A percentile compares a stretch with the other conserved stretches of the same genome.
Evolutionary conservation across 495 filamentous ascomycete species (phyloP).

Genomic region (Coniosporium apollinis): DNA sequence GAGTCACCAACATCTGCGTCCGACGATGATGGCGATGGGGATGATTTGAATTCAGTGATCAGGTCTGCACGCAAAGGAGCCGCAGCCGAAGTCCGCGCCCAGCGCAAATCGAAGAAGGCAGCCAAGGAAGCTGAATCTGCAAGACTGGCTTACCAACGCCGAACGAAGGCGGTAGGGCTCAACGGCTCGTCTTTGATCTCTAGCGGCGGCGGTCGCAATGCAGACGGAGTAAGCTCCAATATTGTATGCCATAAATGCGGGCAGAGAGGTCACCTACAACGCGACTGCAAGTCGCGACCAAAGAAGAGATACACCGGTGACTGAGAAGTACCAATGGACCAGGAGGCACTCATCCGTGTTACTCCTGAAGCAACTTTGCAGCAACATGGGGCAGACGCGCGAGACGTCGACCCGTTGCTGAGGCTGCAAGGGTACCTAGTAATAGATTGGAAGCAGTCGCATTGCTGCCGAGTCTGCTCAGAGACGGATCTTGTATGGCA

Average conservation of each 20-base stretch:
- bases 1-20: constrained; percentile 26
- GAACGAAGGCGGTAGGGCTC: constrained; percentile 42
- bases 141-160: constrained; percentile 30
- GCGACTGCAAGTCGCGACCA: not conserved
- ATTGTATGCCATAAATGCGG: not conserved
- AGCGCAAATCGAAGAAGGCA: constrained; percentile 19
- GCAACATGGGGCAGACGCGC: too few species aligned
- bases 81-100: constrained; percentile 12
- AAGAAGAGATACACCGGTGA: too few species aligned
- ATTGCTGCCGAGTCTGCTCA: too few species aligned
- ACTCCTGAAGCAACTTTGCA: too few species aligned
- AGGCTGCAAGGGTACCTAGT: too few species aligned
- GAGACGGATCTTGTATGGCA: too few species aligned
- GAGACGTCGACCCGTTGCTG: too few species aligned
- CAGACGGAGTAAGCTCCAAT: not conserved
- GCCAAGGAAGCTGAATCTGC: constrained; percentile 15
- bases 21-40: constrained; percentile 23
- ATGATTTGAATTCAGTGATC: constrained; percentile 20
- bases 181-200: constrained; percentile 36
- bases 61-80: constrained; percentile 15
- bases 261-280: not conserved
- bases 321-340: too few species aligned
- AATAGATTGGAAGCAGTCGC: too few species aligned
- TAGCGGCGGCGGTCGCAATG: constrained; percentile 8
- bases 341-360: too few species aligned